A percentile compares a stretch with the other conserved stretches of the same genome.
phyloP scores from a whole-genome alignment of 2,329 filamentous ascomycete genomes.

The Pezicula neosporulosa region DNA sequence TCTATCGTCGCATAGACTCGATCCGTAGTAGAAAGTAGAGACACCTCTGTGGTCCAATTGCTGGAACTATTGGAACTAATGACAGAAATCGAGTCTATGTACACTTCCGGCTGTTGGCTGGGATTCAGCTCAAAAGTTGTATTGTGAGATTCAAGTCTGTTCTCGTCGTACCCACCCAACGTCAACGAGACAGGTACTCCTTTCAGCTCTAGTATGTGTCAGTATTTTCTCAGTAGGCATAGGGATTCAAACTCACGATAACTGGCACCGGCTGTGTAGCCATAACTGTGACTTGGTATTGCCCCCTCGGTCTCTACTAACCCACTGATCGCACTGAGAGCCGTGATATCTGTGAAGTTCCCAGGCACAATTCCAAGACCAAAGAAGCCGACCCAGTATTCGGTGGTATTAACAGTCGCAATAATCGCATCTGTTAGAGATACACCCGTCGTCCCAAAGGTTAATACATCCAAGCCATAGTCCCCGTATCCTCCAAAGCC shows the following conservation, averaged over 20 bases:
- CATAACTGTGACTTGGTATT: slow-evolving; percentile 72
- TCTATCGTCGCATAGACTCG: slow-evolving; percentile 43
- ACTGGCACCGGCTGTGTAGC: slow-evolving; percentile 71
- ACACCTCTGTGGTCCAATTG: slow-evolving; percentile 48
- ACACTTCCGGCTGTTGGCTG: slow-evolving; percentile 41
- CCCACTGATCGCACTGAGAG: slow-evolving; percentile 50
- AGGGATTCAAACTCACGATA: slow-evolving; percentile 51
- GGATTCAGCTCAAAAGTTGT: slow-evolving; percentile 53
- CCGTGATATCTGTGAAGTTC: slow-evolving; percentile 45
- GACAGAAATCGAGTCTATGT: slow-evolving; percentile 20
- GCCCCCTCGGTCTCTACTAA: slow-evolving; percentile 54
- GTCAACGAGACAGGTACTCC: slow-evolving; percentile 56
- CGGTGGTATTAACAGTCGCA: slow-evolving; percentile 46
- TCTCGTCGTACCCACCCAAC: slow-evolving; percentile 66
- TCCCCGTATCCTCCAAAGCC: slow-evolving; percentile 57
- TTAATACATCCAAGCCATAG: slow-evolving; percentile 52
- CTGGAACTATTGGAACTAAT: slow-evolving; percentile 31
- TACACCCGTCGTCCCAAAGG: slow-evolving; percentile 24
- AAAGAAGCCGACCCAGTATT: slow-evolving; percentile 51
- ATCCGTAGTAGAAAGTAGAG: slow-evolving; percentile 17
- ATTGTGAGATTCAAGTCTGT: slow-evolving; percentile 58
- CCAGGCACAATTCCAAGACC: slow-evolving; percentile 54
- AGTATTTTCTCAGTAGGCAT: background rate
- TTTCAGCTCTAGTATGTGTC: slow-evolving; percentile 33
- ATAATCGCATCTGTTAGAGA: slow-evolving; percentile 34